These are phyloP conservation scores for Aspergillus hancockii DNA, from an alignment of 495 filamentous ascomycete genomes.

Conservation along the genomic window DNA sequence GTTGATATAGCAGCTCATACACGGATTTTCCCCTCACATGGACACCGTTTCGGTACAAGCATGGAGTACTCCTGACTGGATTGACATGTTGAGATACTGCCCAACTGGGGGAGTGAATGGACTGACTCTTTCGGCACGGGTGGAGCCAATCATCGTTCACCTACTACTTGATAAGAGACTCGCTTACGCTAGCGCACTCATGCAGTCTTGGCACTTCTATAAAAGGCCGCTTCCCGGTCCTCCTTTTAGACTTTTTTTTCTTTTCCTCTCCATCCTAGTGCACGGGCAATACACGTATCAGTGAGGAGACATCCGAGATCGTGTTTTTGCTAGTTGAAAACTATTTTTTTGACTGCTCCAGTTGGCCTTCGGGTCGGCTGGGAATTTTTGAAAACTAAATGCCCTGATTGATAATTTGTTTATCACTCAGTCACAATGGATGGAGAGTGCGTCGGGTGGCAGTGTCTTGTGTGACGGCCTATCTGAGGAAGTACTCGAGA, in stretches of 20 bases:
- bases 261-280: constrained; percentile 53
- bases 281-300: constrained; percentile 58
- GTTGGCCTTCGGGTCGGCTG: constrained; percentile 45
- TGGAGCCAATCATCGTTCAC: not conserved
- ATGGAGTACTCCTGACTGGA: too few relatives aligned
- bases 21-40: too few relatives aligned
- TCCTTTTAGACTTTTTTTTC: constrained; percentile 31
- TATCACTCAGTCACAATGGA: constrained; percentile 22
- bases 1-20: too few relatives aligned
- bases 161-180: constrained; percentile 3
- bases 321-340: constrained; percentile 65
- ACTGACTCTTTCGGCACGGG: not conserved
- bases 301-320: constrained; percentile 60
- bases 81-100: not conserved
- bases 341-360: constrained; percentile 53
- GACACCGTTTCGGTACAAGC: too few relatives aligned
- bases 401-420: constrained; percentile 28
- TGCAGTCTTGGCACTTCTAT: constrained; percentile 23
- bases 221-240: constrained; percentile 8
- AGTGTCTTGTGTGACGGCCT: constrained; percentile 13
- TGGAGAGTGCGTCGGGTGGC: not conserved
- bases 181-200: constrained; percentile 36
- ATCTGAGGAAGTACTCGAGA: constrained; percentile 12
- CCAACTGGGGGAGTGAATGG: not conserved
- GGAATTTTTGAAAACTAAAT: constrained; percentile 53